Conservation (phyloP, 108 stramenopile genomes). For the Cyclotella cryptica region DNA sequence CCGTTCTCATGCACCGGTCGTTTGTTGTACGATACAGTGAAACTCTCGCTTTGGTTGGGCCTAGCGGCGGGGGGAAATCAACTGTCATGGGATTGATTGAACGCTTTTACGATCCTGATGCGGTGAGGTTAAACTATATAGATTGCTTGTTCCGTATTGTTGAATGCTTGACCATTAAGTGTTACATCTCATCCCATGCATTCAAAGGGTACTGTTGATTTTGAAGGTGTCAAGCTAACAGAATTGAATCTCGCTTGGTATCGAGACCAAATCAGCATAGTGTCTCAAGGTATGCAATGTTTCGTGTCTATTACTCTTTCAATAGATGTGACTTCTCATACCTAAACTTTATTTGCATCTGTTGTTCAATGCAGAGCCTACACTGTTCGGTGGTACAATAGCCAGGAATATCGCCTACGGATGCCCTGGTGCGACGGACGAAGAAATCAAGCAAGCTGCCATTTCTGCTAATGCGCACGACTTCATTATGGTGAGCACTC, state of each 20-base stretch:
- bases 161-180: too few species aligned
- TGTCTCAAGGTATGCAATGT: slow-evolving; percentile 60
- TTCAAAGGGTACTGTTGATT: slow-evolving; percentile 67
- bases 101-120: slow-evolving; percentile 92
- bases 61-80: slow-evolving; percentile 87
- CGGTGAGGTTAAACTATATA: background rate
- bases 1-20: background rate
- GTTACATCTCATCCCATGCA: background rate
- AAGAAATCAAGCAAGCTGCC: slow-evolving; percentile 85
- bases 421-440: slow-evolving; percentile 49
- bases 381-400: slow-evolving; percentile 88
- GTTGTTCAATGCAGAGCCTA: slow-evolving; percentile 66
- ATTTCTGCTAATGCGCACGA: slow-evolving; percentile 89
- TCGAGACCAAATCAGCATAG: slow-evolving; percentile 87
- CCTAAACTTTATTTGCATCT: too few species aligned
- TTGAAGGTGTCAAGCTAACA: slow-evolving; percentile 85
- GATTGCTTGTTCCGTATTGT: background rate
- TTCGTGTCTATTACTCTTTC: too few species aligned
- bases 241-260: slow-evolving; percentile 80
- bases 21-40: background rate
- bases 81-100: slow-evolving; percentile 89
- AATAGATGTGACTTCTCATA: too few species aligned
- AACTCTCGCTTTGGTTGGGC: slow-evolving; percentile 65
- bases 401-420: slow-evolving; percentile 93
- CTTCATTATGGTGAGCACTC: slow-evolving; percentile 74